Conservation (phyloP, 2,329 filamentous ascomycete genomes). For the Alternaria incomplexa region DNA sequence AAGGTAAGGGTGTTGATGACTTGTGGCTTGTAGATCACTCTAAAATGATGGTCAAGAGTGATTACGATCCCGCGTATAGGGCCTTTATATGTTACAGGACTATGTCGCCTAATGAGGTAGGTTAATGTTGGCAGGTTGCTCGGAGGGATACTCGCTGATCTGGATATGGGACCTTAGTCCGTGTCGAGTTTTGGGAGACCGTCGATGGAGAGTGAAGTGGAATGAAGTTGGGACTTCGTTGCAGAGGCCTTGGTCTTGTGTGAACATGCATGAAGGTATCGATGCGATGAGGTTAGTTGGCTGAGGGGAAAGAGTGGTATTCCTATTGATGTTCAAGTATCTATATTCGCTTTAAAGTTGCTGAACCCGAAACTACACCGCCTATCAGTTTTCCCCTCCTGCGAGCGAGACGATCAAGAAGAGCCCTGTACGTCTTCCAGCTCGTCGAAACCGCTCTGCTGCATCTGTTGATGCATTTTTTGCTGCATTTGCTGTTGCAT, state of each 20-base stretch:
- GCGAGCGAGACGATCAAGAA: neutral
- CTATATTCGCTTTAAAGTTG: neutral
- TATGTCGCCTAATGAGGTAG: neutral
- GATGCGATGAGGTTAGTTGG: too few relatives aligned
- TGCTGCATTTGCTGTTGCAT: slow-evolving; percentile 5
- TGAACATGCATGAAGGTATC: too few relatives aligned
- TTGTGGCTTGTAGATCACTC: neutral
- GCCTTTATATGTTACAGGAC: neutral
- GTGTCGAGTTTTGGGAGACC: slow-evolving; percentile 3
- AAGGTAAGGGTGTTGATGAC: neutral
- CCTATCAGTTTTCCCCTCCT: neutral
- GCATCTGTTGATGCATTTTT: slow-evolving; percentile 2
- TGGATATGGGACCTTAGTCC: neutral
- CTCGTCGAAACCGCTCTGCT: neutral
- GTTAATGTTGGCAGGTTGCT: neutral
- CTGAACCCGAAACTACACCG: too few relatives aligned
- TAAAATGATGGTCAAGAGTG: neutral
- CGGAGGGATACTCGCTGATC: neutral
- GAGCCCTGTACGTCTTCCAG: neutral
- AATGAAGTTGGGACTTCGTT: neutral
- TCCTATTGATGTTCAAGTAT: neutral
- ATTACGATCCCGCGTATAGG: neutral
- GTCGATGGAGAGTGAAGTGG: neutral
- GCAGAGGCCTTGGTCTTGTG: neutral
- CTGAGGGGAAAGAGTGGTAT: too few relatives aligned